Base-by-base conservation (phyloP, 2,329 filamentous ascomycete species). In the Aspergillus intermedius region DNA sequence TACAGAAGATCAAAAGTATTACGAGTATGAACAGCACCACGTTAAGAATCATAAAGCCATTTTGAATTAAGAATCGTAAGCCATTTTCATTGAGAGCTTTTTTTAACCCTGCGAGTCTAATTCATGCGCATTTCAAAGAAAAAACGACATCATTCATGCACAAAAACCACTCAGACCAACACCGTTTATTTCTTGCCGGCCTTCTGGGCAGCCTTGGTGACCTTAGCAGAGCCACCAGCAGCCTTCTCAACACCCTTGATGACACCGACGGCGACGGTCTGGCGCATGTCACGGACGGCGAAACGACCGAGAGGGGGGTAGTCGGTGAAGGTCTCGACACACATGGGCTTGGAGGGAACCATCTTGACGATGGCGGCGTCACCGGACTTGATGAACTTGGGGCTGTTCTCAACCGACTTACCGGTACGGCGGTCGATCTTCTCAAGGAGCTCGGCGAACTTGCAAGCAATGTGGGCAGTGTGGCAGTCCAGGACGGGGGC, bases 301-400 rank as follows among this genome's bases (percentile, higher is more conserved):
- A 98, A 98, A 86, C 93, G 91, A 76, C 93, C 93, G 69, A 98
- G 90, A 77, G 93, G 93, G 71, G 93, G 91, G 84, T 97, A 98
- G 74, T 96, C 90, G 70, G 91, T 96, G 90, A 97, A 98, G 68
- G 93, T 81, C 89, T 98, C 93, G 77, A 98, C 93, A 78, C 93
- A 98, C 93, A 98, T 98, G 75, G 93, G 93, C 91, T 98, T 98
- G 82, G 91, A 96, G 75, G 93, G 93, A 83, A 96, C 74, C 93
- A 98, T 97, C 90, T 96, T 97, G 82, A 98, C 93, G 80, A 98
- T 98, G 77, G 91, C 91, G 65, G 93, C 91, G 77, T 98, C 93
- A 87, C 93, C 93, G 71, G 91, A 96, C 90, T 98, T 98, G 88
- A 98, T 91, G 86, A 96, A 97, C 87, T 98, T 98, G 79, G 93